Conservation (phyloP, 2,329 filamentous ascomycete genomes). For the Fusarium falciforme region DNA sequence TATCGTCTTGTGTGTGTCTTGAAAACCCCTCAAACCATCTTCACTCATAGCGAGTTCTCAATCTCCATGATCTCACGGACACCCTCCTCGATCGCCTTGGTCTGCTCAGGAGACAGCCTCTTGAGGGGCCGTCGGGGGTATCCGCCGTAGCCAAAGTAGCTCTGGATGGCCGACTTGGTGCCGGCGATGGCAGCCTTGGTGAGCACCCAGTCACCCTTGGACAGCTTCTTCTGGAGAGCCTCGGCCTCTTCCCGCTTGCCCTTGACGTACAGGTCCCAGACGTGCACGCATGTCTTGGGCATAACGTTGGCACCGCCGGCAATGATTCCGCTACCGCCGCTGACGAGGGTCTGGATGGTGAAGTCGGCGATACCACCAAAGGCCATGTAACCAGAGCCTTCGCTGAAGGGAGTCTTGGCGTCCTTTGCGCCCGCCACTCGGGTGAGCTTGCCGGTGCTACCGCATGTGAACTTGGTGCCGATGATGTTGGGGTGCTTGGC, state of each 20-base stretch:
- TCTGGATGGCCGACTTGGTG: constrained; percentile 86
- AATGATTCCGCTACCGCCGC: constrained; percentile 85
- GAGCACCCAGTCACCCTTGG: constrained; percentile 83
- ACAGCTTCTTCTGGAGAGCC: constrained; percentile 80
- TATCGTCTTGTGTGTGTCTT: constrained; percentile 7
- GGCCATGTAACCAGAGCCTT: constrained; percentile 80
- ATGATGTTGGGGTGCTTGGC: constrained; percentile 85
- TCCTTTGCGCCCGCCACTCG: constrained; percentile 79
- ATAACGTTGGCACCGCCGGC: constrained; percentile 88
- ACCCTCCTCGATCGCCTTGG: constrained; percentile 64
- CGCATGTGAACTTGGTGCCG: constrained; percentile 92
- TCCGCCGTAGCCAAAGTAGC: constrained; percentile 84
- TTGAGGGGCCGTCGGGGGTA: constrained; percentile 79
- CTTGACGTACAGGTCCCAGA: constrained; percentile 80
- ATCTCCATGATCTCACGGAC: constrained; percentile 74
- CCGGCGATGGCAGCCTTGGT: constrained; percentile 86
- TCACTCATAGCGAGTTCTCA: constrained; percentile 63
- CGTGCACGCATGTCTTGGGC: constrained; percentile 81
- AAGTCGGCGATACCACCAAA: constrained; percentile 92
- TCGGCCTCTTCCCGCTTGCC: constrained; percentile 82
- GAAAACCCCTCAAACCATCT: neutral
- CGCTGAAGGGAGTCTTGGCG: constrained; percentile 72
- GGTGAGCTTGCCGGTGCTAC: constrained; percentile 89
- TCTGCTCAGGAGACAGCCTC: constrained; percentile 68
- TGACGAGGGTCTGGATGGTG: constrained; percentile 82